phyloP scores from a whole-genome alignment of 2,329 filamentous ascomycete genomes.

The Albophoma yamanashiensis region DNA sequence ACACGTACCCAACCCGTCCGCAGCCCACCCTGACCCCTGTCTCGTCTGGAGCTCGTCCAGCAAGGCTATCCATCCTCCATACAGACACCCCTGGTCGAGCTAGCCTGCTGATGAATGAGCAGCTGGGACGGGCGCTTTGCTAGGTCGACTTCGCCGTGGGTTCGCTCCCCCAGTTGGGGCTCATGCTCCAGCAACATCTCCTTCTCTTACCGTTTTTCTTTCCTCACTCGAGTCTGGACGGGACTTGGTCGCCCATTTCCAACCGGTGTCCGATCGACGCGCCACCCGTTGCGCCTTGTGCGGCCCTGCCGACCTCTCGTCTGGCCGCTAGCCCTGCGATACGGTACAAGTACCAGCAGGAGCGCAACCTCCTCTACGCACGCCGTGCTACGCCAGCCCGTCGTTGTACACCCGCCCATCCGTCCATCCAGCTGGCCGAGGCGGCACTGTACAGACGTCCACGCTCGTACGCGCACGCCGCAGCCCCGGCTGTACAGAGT shows the following conservation, averaged over 20 bases:
- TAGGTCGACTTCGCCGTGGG: neutral
- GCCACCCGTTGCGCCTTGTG: conserved; percentile 3
- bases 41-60: neutral
- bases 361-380: conserved; percentile 1
- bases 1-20: neutral
- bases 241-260: neutral
- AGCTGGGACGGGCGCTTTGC: neutral
- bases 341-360: neutral
- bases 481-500: neutral
- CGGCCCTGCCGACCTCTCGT: conserved; percentile 1
- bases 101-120: neutral
- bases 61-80: neutral
- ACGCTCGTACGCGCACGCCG: conserved; percentile 1
- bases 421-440: neutral
- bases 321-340: conserved; percentile 1
- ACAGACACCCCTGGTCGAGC: neutral
- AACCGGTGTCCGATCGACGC: neutral
- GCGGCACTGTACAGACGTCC: neutral
- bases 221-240: neutral
- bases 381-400: conserved; percentile 2
- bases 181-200: conserved; percentile 1
- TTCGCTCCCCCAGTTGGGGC: neutral
- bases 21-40: neutral
- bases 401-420: neutral
- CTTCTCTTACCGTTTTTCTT: neutral